Conservation (phyloP, 2,329 filamentous ascomycete genomes). For the Uncinocarpus reesii region DNA sequence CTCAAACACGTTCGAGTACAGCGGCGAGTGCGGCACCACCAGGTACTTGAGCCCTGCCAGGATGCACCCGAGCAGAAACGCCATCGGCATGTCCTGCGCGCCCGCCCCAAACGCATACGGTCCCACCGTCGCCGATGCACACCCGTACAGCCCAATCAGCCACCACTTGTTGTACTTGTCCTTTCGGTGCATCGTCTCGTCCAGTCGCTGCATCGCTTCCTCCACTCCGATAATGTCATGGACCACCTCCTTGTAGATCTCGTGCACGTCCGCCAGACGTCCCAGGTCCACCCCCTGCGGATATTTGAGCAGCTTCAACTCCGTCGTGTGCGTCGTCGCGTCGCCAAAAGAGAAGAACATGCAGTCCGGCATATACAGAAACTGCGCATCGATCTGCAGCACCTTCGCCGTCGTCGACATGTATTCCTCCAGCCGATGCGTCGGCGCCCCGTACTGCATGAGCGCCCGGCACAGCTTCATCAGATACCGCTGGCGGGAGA, state of each 20-base stretch:
- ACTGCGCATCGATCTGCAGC: slow-evolving; percentile 79
- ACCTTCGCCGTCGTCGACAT: slow-evolving; percentile 84
- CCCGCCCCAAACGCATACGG: slow-evolving; percentile 71
- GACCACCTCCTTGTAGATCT: slow-evolving; percentile 41
- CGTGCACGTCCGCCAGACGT: slow-evolving; percentile 36
- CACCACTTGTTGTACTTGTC: slow-evolving; percentile 46
- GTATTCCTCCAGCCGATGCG: slow-evolving; percentile 81
- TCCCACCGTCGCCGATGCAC: slow-evolving; percentile 65
- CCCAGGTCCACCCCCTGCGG: slow-evolving; percentile 37
- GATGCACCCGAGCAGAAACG: slow-evolving; percentile 64
- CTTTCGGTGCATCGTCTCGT: slow-evolving; percentile 47
- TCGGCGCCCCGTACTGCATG: slow-evolving; percentile 85
- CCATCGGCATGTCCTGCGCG: slow-evolving; percentile 65
- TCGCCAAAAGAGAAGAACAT: slow-evolving; percentile 87
- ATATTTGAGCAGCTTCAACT: slow-evolving; percentile 38
- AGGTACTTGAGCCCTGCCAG: slow-evolving; percentile 66
- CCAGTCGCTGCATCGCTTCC: slow-evolving; percentile 36
- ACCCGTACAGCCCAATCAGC: slow-evolving; percentile 58
- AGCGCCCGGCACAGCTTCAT: slow-evolving; percentile 73
- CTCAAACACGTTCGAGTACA: slow-evolving; percentile 56
- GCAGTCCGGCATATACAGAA: slow-evolving; percentile 78
- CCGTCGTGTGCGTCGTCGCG: slow-evolving; percentile 36
- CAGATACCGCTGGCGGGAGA: slow-evolving; percentile 72
- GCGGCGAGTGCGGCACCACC: slow-evolving; percentile 60
- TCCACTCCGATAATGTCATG: slow-evolving; percentile 40